Conservation (phyloP, 2,329 filamentous ascomycete species). For the Aspergillus uvarum region DNA sequence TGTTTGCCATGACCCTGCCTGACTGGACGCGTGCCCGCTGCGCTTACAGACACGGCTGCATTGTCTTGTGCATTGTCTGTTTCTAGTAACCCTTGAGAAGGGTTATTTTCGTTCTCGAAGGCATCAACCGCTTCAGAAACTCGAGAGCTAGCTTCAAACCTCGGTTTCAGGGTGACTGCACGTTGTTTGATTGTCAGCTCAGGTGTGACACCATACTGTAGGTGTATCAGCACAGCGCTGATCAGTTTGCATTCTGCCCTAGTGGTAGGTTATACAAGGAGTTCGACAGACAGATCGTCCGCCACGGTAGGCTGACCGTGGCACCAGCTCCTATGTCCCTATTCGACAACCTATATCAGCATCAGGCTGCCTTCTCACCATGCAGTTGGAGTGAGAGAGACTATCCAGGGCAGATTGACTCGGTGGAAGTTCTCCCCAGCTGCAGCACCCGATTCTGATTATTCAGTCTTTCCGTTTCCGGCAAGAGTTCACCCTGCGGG, state of each 20-base stretch:
- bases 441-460: neutral
- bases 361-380: no score
- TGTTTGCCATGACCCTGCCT: neutral
- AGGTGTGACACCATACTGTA: neutral
- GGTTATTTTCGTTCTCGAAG: neutral
- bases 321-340: no score
- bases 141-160: neutral
- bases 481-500: neutral
- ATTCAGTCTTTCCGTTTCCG: neutral
- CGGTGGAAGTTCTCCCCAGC: neutral
- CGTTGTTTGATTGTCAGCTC: neutral
- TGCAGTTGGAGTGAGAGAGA: no score
- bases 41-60: neutral
- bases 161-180: neutral
- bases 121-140: neutral
- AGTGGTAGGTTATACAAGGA: neutral
- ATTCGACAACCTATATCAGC: no score
- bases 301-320: neutral
- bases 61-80: neutral
- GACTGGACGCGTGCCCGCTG: neutral
- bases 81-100: neutral
- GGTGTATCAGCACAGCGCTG: neutral
- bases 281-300: neutral
- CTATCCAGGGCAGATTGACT: no score
- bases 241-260: neutral